Evolutionary conservation across 768 basidiomycete species (phyloP).

Genomic region (Suillus decipiens): DNA sequence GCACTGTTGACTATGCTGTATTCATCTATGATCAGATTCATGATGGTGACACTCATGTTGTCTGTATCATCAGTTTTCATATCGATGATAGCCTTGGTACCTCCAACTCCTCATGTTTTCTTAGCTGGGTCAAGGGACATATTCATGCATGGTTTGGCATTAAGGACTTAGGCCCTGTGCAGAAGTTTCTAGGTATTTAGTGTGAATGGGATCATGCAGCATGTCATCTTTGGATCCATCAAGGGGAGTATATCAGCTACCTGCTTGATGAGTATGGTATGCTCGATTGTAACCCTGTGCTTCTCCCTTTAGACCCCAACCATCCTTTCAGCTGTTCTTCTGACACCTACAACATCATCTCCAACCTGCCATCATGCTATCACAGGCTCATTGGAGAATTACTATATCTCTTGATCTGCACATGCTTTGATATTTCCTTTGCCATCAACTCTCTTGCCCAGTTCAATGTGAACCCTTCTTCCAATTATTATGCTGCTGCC

Average conservation of each 20-base stretch:
- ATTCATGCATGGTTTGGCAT: neutral
- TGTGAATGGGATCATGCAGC: neutral
- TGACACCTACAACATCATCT: neutral
- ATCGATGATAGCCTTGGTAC: neutral
- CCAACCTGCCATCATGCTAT: neutral
- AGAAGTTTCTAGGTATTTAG: neutral
- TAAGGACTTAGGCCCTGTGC: neutral
- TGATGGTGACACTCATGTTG: no score
- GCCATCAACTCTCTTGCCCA: conserved; percentile 32
- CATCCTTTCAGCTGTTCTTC: neutral
- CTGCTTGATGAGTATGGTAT: neutral
- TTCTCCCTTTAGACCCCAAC: neutral
- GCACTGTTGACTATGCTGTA: no score
- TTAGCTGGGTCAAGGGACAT: neutral
- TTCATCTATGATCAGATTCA: no score
- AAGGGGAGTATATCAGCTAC: neutral
- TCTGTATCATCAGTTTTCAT: neutral
- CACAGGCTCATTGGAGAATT: neutral
- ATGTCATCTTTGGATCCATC: neutral
- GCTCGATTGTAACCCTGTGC: neutral
- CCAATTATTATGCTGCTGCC: conserved; percentile 25
- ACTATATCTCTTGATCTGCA: neutral
- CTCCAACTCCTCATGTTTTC: neutral
- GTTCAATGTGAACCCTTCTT: conserved; percentile 29
- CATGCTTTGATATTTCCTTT: conserved; percentile 16